phyloP scores from a whole-genome alignment of 192 early-diverging fungal species.

The Linderina pennispora region DNA sequence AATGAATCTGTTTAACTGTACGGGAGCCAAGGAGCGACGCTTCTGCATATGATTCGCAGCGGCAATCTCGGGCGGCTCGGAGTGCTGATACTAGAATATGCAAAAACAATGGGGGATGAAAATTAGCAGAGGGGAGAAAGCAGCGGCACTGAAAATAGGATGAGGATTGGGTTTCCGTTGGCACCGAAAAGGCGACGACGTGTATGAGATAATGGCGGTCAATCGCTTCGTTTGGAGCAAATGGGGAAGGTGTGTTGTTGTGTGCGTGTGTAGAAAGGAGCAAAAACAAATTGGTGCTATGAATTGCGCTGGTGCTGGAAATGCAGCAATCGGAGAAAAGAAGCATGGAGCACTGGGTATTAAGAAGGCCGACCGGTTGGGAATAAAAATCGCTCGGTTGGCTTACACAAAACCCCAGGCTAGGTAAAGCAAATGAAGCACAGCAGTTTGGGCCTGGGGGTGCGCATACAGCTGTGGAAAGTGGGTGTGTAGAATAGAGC shows the following conservation, averaged over 20 bases:
- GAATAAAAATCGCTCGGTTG: no score
- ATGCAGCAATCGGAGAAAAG: no score
- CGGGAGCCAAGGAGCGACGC: conserved; percentile 34
- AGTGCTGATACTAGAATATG: conserved; percentile 23
- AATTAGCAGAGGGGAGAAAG: not conserved
- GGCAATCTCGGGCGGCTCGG: conserved; percentile 34
- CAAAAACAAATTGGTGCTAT: not conserved
- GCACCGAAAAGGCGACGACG: not conserved
- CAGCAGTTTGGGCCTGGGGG: no score
- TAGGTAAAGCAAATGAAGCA: no score
- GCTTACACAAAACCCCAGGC: no score
- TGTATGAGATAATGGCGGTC: not conserved
- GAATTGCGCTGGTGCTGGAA: not conserved
- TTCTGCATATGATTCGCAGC: conserved; percentile 32
- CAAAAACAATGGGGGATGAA: not conserved
- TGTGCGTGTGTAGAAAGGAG: not conserved
- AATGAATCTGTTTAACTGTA: conserved; percentile 19
- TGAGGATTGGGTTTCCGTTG: no score
- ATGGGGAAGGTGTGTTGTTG: no score
- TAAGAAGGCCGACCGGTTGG: no score
- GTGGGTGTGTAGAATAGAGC: no score
- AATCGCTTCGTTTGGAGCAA: no score
- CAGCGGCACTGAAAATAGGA: not conserved
- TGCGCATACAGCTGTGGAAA: no score
- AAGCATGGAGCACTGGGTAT: no score